These are phyloP conservation scores for Kockovaella imperatae DNA, from an alignment of 768 basidiomycete genomes.

Conservation along the genomic window DNA sequence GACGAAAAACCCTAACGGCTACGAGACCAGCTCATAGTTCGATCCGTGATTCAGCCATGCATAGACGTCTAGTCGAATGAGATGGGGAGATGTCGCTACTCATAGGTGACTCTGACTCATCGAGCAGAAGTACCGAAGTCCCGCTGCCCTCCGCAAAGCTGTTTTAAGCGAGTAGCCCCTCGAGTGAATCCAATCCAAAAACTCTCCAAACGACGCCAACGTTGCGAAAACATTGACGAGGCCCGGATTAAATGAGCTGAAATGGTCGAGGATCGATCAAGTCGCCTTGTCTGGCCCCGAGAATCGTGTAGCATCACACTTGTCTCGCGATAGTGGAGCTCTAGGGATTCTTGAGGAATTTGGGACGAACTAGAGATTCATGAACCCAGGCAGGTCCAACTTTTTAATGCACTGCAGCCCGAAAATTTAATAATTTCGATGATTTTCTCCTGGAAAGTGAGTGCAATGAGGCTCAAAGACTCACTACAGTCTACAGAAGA, in stretches of 20 bases:
- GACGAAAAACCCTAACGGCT: conserved; percentile 78
- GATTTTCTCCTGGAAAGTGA: no score
- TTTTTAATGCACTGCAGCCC: no score
- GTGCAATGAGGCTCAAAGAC: no score
- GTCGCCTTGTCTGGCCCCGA: conserved; percentile 41
- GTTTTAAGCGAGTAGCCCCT: conserved; percentile 35
- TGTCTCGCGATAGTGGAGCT: conserved; percentile 12
- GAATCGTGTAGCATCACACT: conserved; percentile 12
- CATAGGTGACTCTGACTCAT: conserved; percentile 42
- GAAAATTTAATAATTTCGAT: no score
- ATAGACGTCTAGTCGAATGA: no score
- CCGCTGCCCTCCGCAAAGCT: conserved; percentile 30
- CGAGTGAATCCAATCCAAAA: neutral
- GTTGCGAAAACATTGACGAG: neutral
- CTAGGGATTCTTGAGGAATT: conserved; percentile 30
- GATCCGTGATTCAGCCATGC: no score
- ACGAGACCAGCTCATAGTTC: conserved; percentile 9
- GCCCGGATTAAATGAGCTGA: conserved; percentile 1
- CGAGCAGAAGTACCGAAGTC: conserved; percentile 12
- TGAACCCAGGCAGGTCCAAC: no score
- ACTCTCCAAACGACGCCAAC: neutral
- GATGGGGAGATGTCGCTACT: conserved; percentile 23
- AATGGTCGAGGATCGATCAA: conserved; percentile 13
- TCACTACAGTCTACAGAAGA: no score
- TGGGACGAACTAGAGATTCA: no score